Evolutionary conservation across 1,139 yeast species (phyloP).

Genomic region (Pneumocystis wakefieldiae): DNA sequence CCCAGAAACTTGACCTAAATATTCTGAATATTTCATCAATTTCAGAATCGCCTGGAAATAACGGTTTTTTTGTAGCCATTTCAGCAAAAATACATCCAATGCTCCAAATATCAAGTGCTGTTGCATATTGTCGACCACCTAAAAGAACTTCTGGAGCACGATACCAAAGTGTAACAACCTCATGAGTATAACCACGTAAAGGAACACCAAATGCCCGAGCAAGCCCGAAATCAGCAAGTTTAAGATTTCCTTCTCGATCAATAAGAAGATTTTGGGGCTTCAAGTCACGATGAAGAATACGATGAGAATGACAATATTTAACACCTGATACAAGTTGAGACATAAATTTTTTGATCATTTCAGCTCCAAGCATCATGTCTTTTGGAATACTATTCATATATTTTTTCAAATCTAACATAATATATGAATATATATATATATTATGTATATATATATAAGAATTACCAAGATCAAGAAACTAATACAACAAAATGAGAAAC

Average conservation of each 20-base stretch:
- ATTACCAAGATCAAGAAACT: slow-evolving; percentile 3
- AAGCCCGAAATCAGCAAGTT: slow-evolving; percentile 92
- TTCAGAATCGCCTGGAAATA: slow-evolving; percentile 90
- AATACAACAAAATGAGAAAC: background rate
- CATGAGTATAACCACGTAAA: slow-evolving; percentile 48
- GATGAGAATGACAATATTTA: slow-evolving; percentile 85
- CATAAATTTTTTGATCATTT: slow-evolving; percentile 77
- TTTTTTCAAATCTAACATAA: slow-evolving; percentile 87
- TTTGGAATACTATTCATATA: slow-evolving; percentile 82
- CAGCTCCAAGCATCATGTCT: slow-evolving; percentile 65
- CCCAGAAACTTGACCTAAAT: slow-evolving; percentile 51
- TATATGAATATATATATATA: slow-evolving; percentile 25
- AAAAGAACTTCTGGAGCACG: slow-evolving; percentile 93
- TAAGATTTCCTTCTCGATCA: slow-evolving; percentile 74
- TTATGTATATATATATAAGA: slow-evolving; percentile 27
- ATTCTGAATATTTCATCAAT: slow-evolving; percentile 86
- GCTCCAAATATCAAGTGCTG: slow-evolving; percentile 97
- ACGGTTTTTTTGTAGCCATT: slow-evolving; percentile 95
- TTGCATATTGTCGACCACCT: slow-evolving; percentile 89
- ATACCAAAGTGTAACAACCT: slow-evolving; percentile 92
- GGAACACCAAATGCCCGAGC: slow-evolving; percentile 95
- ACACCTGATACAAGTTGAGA: slow-evolving; percentile 82
- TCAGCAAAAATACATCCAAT: slow-evolving; percentile 97
- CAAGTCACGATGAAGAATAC: slow-evolving; percentile 86
- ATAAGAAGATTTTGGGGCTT: slow-evolving; percentile 90